These are phyloP conservation scores for Solanum arcanum DNA, from an alignment of 257 asterid species.

Conservation along the genomic window DNA sequence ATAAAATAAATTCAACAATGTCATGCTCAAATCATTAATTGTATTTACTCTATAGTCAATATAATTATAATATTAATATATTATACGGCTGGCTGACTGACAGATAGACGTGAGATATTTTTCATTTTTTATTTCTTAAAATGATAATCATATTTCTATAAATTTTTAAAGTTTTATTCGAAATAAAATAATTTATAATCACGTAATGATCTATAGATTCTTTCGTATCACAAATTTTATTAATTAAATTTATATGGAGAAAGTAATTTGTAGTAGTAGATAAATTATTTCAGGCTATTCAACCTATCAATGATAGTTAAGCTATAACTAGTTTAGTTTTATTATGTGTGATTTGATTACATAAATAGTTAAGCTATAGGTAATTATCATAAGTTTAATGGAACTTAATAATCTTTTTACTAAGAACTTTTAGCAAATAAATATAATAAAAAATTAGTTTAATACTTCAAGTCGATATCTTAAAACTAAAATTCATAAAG, in stretches of 20 bases:
- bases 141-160: too few relatives aligned
- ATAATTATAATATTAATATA: too few relatives aligned
- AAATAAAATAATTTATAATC: not conserved
- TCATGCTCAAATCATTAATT: not conserved
- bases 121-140: too few relatives aligned
- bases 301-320: not conserved
- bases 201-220: not conserved
- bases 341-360: not conserved
- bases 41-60: not conserved
- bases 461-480: not conserved
- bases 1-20: not conserved
- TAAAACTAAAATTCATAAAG: not conserved
- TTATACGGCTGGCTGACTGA: fast-evolving
- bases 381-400: not conserved
- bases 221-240: not conserved
- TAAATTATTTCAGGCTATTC: not conserved
- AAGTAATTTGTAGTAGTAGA: not conserved
- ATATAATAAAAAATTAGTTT: not conserved
- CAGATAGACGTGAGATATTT: too few relatives aligned
- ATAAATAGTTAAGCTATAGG: not conserved
- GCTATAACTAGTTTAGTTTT: not conserved
- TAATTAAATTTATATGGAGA: not conserved
- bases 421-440: not conserved
- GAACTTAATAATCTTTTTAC: not conserved
- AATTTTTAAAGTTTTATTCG: too few relatives aligned